Evolutionary conservation across 2,329 filamentous ascomycete genomes (phyloP).

Genomic region (Sporothrix sp.): DNA sequence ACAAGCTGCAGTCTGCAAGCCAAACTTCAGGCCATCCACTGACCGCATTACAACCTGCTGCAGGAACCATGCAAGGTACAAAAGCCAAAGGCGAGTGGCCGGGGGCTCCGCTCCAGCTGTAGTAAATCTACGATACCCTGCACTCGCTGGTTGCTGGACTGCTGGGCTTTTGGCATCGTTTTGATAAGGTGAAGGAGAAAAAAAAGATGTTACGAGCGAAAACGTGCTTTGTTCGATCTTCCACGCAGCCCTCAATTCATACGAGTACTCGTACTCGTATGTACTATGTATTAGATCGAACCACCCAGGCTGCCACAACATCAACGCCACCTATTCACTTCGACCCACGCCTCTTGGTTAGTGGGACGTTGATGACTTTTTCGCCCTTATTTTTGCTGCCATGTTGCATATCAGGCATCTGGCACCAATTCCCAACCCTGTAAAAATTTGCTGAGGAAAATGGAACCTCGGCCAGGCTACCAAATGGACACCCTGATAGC

Average conservation of each 20-base stretch:
- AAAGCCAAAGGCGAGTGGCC: background rate
- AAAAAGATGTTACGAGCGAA: no score
- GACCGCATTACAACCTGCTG: no score
- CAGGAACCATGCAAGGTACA: constrained; percentile 16
- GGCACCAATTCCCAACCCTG: background rate
- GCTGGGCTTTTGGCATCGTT: no score
- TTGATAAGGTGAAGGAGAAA: background rate
- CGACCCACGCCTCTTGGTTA: background rate
- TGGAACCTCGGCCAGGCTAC: background rate
- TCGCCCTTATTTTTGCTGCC: background rate
- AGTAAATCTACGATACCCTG: background rate
- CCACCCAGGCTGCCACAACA: background rate
- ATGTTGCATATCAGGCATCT: constrained; percentile 1
- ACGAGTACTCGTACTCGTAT: no score
- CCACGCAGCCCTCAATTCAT: background rate
- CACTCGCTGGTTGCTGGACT: background rate
- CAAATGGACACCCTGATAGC: background rate
- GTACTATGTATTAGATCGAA: no score
- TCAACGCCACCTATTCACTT: background rate
- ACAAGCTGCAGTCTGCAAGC: no score
- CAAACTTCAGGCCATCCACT: background rate
- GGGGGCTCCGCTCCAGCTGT: background rate
- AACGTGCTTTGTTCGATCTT: background rate
- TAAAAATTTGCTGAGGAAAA: background rate
- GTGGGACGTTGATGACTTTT: background rate